Evolutionary conservation across 2,329 filamentous ascomycete species (phyloP).

Genomic region (Botrytis fragariae): DNA sequence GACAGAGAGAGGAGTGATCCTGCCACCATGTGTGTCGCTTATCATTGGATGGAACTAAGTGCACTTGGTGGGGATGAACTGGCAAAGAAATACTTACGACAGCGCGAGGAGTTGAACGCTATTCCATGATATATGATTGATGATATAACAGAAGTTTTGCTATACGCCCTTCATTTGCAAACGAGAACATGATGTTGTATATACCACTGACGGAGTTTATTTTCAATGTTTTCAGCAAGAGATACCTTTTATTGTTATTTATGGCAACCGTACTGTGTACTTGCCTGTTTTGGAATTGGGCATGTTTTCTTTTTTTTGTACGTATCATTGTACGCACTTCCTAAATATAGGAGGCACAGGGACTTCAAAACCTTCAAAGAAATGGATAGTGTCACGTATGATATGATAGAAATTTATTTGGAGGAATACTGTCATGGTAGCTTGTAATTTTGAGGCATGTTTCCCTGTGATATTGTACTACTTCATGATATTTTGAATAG

Average conservation of each 20-base stretch:
- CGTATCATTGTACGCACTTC: neutral
- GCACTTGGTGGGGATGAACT: conserved; percentile 82
- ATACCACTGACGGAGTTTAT: conserved; percentile 15
- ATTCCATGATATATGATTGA: conserved; percentile 30
- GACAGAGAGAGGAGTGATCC: conserved; percentile 71
- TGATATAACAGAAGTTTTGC: conserved; percentile 8
- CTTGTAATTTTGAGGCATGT: neutral
- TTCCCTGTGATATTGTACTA: neutral
- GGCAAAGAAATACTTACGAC: conserved; percentile 76
- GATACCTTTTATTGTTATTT: conserved; percentile 18
- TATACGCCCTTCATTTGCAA: conserved; percentile 1
- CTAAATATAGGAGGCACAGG: neutral
- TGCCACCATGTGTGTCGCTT: conserved; percentile 85
- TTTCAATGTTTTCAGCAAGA: conserved; percentile 17
- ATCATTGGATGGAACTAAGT: conserved; percentile 96
- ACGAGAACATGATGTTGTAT: conserved; percentile 11
- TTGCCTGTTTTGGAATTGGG: conserved; percentile 1
- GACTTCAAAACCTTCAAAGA: neutral
- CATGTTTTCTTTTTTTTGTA: neutral
- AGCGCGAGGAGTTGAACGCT: conserved; percentile 45
- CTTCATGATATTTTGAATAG: neutral
- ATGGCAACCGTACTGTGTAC: conserved; percentile 2
- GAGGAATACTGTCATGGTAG: neutral
- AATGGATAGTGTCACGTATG: neutral
- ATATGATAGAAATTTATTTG: neutral